phyloP scores from a whole-genome alignment of 2,329 filamentous ascomycete genomes.

The Tolypocladium album region DNA sequence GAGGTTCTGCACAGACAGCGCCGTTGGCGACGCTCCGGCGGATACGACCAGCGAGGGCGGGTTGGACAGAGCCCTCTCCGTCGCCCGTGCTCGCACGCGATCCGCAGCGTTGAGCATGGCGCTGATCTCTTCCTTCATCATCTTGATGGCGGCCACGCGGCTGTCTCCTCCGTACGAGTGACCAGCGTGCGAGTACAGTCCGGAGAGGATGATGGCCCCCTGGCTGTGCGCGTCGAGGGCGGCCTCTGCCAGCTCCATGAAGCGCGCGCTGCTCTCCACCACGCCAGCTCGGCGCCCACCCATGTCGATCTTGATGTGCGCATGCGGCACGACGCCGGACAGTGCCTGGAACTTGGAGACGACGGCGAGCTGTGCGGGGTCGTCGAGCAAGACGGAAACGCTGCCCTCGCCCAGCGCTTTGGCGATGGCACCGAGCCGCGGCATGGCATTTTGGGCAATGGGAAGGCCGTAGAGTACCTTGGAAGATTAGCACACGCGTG shows the following conservation, averaged over 20 bases:
- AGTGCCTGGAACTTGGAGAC: conserved; percentile 30
- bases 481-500: not conserved
- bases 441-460: conserved; percentile 47
- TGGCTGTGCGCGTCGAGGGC: conserved; percentile 13
- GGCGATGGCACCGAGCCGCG: conserved; percentile 48
- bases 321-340: conserved; percentile 35
- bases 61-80: conserved; percentile 4
- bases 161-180: conserved; percentile 50
- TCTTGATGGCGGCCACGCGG: conserved; percentile 17
- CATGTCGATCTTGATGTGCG: conserved; percentile 68
- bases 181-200: conserved; percentile 65
- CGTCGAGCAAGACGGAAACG: conserved; percentile 59
- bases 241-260: conserved; percentile 35
- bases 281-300: conserved; percentile 64
- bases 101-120: conserved; percentile 15
- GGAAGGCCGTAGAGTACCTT: conserved; percentile 65
- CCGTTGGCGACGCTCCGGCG: conserved; percentile 68
- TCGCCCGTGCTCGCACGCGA: conserved; percentile 7
- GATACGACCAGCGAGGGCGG: conserved; percentile 35
- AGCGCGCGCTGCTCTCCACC: conserved; percentile 31
- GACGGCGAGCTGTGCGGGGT: conserved; percentile 46
- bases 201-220: conserved; percentile 36
- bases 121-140: conserved; percentile 18
- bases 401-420: conserved; percentile 41
- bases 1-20: conserved; percentile 21